Percentiles rank a stretch among this genome's conserved stretches.
phyloP scores from a whole-genome alignment of 108 stramenopile species.

The Cafeteria roenbergensis region DNA sequence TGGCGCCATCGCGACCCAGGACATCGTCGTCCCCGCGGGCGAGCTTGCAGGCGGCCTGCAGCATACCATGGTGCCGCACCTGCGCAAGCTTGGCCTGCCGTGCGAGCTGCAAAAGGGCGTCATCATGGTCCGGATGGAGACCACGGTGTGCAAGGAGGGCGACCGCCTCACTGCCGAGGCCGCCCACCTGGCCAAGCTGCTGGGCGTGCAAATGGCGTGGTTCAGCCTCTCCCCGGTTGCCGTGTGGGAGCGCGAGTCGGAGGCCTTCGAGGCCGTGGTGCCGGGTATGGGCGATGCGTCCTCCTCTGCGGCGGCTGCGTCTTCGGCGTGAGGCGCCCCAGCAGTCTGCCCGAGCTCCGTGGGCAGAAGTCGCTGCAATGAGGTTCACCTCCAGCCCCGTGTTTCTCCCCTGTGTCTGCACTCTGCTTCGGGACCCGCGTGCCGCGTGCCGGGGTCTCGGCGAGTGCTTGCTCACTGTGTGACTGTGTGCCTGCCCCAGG shows the following conservation, averaged over 20 bases:
- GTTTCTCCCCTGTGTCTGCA: neutral
- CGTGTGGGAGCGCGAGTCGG: neutral
- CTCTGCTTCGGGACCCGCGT: neutral
- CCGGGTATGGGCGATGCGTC: neutral
- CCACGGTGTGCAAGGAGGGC: conserved; percentile 10
- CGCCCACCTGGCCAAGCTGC: conserved; percentile 9
- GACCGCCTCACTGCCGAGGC: conserved; percentile 13
- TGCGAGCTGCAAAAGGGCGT: conserved; percentile 17
- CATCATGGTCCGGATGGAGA: conserved; percentile 10
- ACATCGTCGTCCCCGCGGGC: conserved; percentile 8
- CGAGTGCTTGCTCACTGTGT: too few species aligned
- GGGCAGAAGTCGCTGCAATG: neutral
- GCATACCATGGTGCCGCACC: conserved; percentile 8
- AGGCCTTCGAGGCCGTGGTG: neutral
- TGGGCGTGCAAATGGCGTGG: conserved; percentile 3
- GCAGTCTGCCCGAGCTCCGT: neutral
- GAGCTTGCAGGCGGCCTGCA: conserved; percentile 11
- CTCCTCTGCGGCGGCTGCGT: too few species aligned
- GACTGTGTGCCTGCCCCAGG: too few species aligned
- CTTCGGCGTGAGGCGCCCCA: neutral
- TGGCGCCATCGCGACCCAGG: conserved; percentile 5
- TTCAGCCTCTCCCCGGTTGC: conserved; percentile 6
- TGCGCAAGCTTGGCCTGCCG: conserved; percentile 18
- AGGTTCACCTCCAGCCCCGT: neutral
- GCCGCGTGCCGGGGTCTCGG: too few species aligned